These are phyloP conservation scores for Fusarium liriodendri DNA, from an alignment of 2,329 filamentous ascomycete genomes.

Conservation along the genomic window DNA sequence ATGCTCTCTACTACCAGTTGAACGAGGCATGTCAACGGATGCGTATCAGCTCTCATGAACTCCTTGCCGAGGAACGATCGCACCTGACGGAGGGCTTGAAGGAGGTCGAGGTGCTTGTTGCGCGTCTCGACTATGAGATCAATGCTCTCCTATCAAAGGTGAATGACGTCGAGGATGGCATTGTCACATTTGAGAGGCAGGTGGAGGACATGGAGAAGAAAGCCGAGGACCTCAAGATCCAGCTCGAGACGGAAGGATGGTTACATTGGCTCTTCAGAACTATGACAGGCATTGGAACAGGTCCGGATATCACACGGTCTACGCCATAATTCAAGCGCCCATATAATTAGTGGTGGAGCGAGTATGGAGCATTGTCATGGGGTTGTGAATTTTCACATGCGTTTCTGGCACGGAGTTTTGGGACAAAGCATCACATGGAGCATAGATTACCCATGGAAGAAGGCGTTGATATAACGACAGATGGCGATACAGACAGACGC, in stretches of 20 bases:
- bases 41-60: conserved; percentile 73
- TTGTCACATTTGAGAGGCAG: conserved; percentile 82
- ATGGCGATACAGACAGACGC: not conserved
- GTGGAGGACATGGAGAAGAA: conserved; percentile 77
- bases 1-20: conserved; percentile 75
- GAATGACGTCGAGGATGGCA: conserved; percentile 86
- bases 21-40: conserved; percentile 77
- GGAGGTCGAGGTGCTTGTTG: conserved; percentile 83
- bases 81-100: conserved; percentile 77
- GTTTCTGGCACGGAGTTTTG: conserved; percentile 32
- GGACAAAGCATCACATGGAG: conserved; percentile 10
- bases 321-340: conserved; percentile 25
- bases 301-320: conserved; percentile 63
- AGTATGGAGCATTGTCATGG: conserved; percentile 8
- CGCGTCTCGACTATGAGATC: conserved; percentile 93
- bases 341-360: not conserved
- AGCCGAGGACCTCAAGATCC: conserved; percentile 70
- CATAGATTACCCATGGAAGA: conserved; percentile 9
- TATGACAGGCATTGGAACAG: conserved; percentile 69
- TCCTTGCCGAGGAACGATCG: conserved; percentile 76
- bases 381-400: not conserved
- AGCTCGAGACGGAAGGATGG: conserved; percentile 74
- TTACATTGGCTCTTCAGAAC: conserved; percentile 72
- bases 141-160: conserved; percentile 82
- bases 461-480: conserved; percentile 20